Evolutionary conservation across 2,329 filamentous ascomycete species (phyloP).

Genomic region (Cercospora sesami): DNA sequence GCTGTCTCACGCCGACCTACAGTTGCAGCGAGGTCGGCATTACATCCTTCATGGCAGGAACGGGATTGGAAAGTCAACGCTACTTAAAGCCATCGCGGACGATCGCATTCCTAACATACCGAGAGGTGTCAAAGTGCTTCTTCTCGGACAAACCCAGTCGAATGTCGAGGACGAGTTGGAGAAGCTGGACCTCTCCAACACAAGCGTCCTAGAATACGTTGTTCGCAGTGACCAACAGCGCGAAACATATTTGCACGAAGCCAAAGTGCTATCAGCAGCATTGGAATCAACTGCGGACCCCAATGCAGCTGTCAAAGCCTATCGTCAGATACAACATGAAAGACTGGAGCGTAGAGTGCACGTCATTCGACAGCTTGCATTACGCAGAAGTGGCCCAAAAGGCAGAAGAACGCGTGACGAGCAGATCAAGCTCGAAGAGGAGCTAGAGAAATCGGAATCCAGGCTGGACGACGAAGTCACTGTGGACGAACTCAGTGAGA

Average conservation of each 20-base stretch:
- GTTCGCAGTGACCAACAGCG: conserved; percentile 28
- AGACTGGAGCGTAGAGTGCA: conserved; percentile 23
- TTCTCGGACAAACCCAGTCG: conserved; percentile 67
- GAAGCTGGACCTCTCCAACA: conserved; percentile 7
- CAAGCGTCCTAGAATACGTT: conserved; percentile 32
- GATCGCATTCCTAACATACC: conserved; percentile 77
- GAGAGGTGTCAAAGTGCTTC: conserved; percentile 62
- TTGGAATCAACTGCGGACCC: conserved; percentile 18
- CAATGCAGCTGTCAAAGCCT: conserved; percentile 20
- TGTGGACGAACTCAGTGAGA: conserved; percentile 57
- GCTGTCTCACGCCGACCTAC: conserved; percentile 66
- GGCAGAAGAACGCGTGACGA: conserved; percentile 76
- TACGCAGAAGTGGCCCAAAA: conserved; percentile 70
- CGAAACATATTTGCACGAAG: conserved; percentile 25
- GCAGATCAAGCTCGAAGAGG: conserved; percentile 67
- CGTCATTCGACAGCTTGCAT: conserved; percentile 58
- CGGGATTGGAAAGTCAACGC: conserved; percentile 78
- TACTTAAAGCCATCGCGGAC: conserved; percentile 73
- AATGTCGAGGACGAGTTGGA: conserved; percentile 20
- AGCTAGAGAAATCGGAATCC: conserved; percentile 50
- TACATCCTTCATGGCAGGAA: conserved; percentile 81
- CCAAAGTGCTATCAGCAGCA: conserved; percentile 18
- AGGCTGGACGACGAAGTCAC: conserved; percentile 52
- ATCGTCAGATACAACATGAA: conserved; percentile 24
- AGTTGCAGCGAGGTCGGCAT: conserved; percentile 68